Evolutionary conservation across 1,284 basidiomycete genomes (phyloP), one percentile per base, ranked within the genome.

Genomic region (Austroboletus novae-zelandiae): DNA sequence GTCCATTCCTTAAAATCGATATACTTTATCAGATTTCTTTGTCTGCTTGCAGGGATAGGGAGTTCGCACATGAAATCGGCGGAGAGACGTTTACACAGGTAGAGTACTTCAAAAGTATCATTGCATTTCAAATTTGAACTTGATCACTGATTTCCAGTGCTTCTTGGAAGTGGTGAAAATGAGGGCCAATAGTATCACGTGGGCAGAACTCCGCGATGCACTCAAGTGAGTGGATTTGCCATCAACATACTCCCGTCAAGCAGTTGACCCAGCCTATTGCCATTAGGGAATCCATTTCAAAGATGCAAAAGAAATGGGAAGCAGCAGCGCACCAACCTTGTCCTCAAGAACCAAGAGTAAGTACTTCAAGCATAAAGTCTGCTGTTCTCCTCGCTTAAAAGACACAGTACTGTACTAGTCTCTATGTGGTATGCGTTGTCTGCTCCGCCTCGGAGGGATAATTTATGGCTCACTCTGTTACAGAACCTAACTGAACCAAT

Each of bases 21-120:
- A 14, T n/a, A 34, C 1, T 23, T 9, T 2, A 2, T 18, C n/a
- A 65, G 63, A 62, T 69, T 23, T 69, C 54, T 43, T 29, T 65
- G 31, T 66, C 65, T 0, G 64, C 67, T 15, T 68, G 67, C 34
- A 57, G 54, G 15, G 62, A 67, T 14, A 43, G 40, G 14, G 56
- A 68, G 7, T 5, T 31, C 15, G 66, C 65, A 2, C 55, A 53
- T 9, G 63, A 65, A 23, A 65, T 20, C 34, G 42, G 20, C 1
- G 39, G 20, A 13, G 13, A 54, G 20, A 66, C 67, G 5, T 61
- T 69, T 29, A 66, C 64, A 17, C 58, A 55, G 64, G 64, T 69
- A 9, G 8, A n/a, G 1, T 29, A 0, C 37, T 29, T 11, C 36
- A 17, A n/a, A n/a, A 25, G 15, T n/a, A 20, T 6, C 40, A 9